These are phyloP conservation scores for Sideroxylon spinosum DNA, from an alignment of 179 eudicot species.

Conservation along the genomic window DNA sequence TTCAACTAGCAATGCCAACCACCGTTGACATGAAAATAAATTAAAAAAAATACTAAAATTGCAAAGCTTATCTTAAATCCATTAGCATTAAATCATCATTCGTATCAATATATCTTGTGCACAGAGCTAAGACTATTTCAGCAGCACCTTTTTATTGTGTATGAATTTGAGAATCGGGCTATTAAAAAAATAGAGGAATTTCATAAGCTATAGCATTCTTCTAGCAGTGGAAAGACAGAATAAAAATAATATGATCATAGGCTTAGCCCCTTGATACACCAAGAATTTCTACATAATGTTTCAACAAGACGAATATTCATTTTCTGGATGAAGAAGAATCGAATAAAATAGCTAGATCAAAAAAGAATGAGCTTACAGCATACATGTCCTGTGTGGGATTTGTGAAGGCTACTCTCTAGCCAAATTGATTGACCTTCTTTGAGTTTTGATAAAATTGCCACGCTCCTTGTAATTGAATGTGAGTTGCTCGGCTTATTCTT, in stretches of 20 bases:
- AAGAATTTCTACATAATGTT: background rate
- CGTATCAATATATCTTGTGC: slow-evolving; percentile 59
- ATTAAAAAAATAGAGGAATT: slow-evolving; percentile 24
- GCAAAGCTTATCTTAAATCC: slow-evolving; percentile 61
- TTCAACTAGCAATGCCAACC: background rate
- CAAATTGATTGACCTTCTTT: slow-evolving; percentile 22
- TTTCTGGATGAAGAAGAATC: background rate
- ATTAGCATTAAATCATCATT: slow-evolving; percentile 39
- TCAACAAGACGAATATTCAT: background rate
- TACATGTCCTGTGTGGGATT: background rate
- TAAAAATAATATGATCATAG: background rate
- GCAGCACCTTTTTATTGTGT: slow-evolving; percentile 98
- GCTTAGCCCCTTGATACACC: background rate
- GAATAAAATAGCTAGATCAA: background rate
- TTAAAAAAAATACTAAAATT: background rate
- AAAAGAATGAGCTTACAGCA: background rate
- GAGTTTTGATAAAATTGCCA: slow-evolving; percentile 50
- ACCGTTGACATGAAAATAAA: background rate
- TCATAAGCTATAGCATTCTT: slow-evolving; percentile 32
- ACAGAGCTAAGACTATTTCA: slow-evolving; percentile 69
- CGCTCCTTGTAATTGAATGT: slow-evolving; percentile 70
- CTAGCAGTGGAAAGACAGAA: background rate
- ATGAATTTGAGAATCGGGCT: slow-evolving; percentile 59
- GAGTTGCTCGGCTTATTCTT: slow-evolving; percentile 53
- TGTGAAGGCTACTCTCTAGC: slow-evolving; percentile 8